Percentiles rank a stretch among this genome's conserved stretches.
These are phyloP conservation scores for Deinandra increscens DNA, from an alignment of 129 eudicot genomes.

Conservation along the genomic window DNA sequence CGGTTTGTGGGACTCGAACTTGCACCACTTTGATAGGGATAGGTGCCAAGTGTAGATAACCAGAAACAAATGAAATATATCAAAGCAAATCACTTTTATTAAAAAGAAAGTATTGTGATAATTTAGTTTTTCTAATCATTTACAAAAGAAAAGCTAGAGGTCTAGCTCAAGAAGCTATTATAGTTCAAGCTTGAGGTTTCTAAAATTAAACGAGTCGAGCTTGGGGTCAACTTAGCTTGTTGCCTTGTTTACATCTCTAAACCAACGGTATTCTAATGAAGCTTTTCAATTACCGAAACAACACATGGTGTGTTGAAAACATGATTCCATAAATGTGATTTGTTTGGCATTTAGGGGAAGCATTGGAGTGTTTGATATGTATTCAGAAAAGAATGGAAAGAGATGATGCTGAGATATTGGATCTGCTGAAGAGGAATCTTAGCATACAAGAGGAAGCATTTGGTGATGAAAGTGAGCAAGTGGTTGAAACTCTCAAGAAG, in stretches of 20 bases:
- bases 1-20: no score
- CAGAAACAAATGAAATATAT: background rate
- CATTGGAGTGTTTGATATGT: slow-evolving; percentile 85
- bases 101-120: background rate
- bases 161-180: no score
- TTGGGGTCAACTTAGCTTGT: no score
- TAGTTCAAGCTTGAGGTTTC: no score
- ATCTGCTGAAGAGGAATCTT: slow-evolving; percentile 64
- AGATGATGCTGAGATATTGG: slow-evolving; percentile 55
- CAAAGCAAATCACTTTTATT: background rate
- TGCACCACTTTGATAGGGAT: no score
- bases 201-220: no score
- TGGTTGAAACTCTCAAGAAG: slow-evolving; percentile 67
- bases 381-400: slow-evolving; percentile 63
- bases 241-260: no score
- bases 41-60: background rate
- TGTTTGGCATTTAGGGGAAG: slow-evolving; percentile 60
- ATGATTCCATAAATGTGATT: background rate
- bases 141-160: background rate
- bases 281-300: background rate
- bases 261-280: no score
- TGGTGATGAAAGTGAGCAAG: slow-evolving; percentile 69
- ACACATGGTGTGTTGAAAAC: background rate
- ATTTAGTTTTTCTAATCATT: background rate
- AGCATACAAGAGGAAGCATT: slow-evolving; percentile 78